Evolutionary conservation across 169 alveolate species (phyloP).

Genomic region (Plasmodium ovale): DNA sequence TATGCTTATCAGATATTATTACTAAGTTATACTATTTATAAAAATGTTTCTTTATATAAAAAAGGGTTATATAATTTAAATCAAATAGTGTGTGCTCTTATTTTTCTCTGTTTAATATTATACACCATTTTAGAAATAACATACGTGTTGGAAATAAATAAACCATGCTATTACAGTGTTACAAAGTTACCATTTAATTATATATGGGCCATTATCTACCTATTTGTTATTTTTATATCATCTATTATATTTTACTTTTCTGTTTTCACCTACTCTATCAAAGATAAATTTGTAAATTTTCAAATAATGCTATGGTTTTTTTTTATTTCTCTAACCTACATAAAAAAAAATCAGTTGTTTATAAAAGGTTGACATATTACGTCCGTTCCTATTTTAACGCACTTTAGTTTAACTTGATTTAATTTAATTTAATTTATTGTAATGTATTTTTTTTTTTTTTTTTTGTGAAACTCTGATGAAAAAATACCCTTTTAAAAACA

Average conservation of each 20-base stretch:
- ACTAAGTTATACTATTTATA: conserved; percentile 39
- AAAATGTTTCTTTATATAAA: conserved; percentile 36
- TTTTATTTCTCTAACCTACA: conserved; percentile 52
- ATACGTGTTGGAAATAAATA: conserved; percentile 66
- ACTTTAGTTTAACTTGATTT: background rate
- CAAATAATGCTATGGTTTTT: conserved; percentile 63
- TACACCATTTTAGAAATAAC: conserved; percentile 74
- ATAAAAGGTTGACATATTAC: conserved; percentile 21
- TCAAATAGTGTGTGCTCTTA: conserved; percentile 66
- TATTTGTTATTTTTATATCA: conserved; percentile 64
- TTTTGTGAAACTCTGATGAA: background rate
- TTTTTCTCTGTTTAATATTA: conserved; percentile 60
- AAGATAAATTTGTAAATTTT: conserved; percentile 62
- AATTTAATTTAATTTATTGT: background rate
- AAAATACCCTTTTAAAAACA: background rate
- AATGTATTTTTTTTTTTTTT: conserved; percentile 18
- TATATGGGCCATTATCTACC: conserved; percentile 65
- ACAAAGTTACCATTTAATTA: conserved; percentile 47
- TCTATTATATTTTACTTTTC: conserved; percentile 70
- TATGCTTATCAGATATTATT: conserved; percentile 52
- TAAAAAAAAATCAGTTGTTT: conserved; percentile 63
- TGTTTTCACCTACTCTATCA: conserved; percentile 52
- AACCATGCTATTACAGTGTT: conserved; percentile 35
- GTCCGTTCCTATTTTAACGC: background rate
- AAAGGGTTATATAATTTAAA: conserved; percentile 48